phyloP scores from a whole-genome alignment of 768 basidiomycete genomes.

The Lentinula detonsa region DNA sequence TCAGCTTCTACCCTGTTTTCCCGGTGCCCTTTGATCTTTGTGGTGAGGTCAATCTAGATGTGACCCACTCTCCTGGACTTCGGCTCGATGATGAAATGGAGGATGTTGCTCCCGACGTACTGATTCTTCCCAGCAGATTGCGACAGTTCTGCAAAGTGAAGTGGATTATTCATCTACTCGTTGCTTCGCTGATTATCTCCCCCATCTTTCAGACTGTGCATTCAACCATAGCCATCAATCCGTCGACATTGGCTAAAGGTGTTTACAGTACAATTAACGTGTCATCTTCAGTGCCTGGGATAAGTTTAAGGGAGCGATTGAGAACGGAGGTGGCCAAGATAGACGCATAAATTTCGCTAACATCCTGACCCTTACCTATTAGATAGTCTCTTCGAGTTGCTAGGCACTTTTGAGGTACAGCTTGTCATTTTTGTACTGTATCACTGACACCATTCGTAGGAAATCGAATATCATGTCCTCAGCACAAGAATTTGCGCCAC shows the following conservation, averaged over 20 bases:
- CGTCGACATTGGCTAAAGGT: slow-evolving; percentile 66
- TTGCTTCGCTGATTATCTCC: background rate
- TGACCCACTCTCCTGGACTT: slow-evolving; percentile 60
- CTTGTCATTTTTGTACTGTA: background rate
- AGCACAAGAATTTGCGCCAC: too few species aligned
- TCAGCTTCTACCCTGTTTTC: slow-evolving; percentile 93
- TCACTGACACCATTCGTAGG: background rate
- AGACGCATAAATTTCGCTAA: slow-evolving; percentile 11
- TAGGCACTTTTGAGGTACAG: background rate
- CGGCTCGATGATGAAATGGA: slow-evolving; percentile 32
- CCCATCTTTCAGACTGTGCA: slow-evolving; percentile 57
- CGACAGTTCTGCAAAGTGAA: slow-evolving; percentile 86
- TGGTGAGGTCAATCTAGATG: slow-evolving; percentile 83
- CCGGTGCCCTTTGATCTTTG: slow-evolving; percentile 73
- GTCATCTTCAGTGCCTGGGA: slow-evolving; percentile 13
- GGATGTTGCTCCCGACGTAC: slow-evolving; percentile 67
- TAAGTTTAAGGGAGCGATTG: slow-evolving; percentile 25
- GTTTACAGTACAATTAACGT: slow-evolving; percentile 45
- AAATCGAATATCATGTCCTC: too few species aligned
- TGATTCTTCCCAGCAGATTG: slow-evolving; percentile 82
- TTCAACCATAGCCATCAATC: slow-evolving; percentile 77
- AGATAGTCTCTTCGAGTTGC: too few species aligned
- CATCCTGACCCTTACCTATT: too few species aligned
- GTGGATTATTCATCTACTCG: background rate
- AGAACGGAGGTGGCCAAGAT: slow-evolving; percentile 27